Evolutionary conservation across 2,329 filamentous ascomycete genomes (phyloP).

Genomic region (Coniochaeta pulveracea): DNA sequence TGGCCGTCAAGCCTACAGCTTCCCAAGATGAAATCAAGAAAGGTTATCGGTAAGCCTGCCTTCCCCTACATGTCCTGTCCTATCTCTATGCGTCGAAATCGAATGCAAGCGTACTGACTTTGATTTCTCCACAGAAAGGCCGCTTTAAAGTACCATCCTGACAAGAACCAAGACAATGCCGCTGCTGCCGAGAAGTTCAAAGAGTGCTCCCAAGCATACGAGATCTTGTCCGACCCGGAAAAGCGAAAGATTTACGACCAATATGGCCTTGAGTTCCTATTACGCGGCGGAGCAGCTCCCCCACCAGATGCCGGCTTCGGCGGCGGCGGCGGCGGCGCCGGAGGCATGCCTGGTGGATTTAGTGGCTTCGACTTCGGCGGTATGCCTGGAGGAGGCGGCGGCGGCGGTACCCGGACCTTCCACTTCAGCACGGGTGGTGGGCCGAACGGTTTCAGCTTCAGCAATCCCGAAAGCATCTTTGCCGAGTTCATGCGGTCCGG

Average conservation of each 20-base stretch:
- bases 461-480: constrained; percentile 75
- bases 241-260: constrained; percentile 94
- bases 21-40: constrained; percentile 96
- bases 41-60: constrained; percentile 63
- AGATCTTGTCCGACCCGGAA: constrained; percentile 93
- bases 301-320: constrained; percentile 51
- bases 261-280: constrained; percentile 85
- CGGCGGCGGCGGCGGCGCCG: constrained; percentile 36
- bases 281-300: constrained; percentile 64
- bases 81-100: neutral
- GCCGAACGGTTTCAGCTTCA: constrained; percentile 68
- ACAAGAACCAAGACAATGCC: constrained; percentile 94
- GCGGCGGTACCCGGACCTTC: constrained; percentile 44
- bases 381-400: constrained; percentile 28
- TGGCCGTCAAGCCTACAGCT: constrained; percentile 68
- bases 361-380: constrained; percentile 20
- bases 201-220: constrained; percentile 93
- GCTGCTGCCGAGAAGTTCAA: constrained; percentile 90
- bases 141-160: constrained; percentile 86
- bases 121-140: constrained; percentile 50
- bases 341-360: constrained; percentile 27
- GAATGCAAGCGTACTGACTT: constrained; percentile 2
- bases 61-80: neutral
- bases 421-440: constrained; percentile 49
- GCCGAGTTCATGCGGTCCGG: constrained; percentile 62